Evolutionary conservation across 2,329 filamentous ascomycete genomes (phyloP).

Genomic region (Colletotrichum zoysiae): DNA sequence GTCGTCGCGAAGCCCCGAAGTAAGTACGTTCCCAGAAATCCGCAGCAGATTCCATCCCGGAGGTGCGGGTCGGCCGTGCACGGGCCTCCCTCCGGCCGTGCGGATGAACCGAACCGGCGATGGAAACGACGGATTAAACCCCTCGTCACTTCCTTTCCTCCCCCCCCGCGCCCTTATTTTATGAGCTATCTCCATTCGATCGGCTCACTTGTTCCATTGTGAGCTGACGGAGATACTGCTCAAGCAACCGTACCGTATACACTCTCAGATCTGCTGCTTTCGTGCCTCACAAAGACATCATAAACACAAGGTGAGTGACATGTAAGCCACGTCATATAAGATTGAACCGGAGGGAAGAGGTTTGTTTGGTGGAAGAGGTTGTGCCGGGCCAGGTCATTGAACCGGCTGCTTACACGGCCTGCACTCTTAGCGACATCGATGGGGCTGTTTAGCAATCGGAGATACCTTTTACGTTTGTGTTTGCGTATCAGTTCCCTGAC

Average conservation of each 20-base stretch:
- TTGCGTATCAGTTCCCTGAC: not conserved
- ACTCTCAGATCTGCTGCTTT: not conserved
- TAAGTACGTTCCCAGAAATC: conserved; percentile 42
- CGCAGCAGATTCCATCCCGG: conserved; percentile 42
- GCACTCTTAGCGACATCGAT: not conserved
- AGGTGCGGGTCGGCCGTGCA: conserved; percentile 37
- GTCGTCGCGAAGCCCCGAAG: conserved; percentile 27
- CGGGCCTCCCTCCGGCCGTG: conserved; percentile 38
- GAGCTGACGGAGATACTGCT: not conserved
- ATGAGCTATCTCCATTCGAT: not conserved
- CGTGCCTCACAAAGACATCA: not conserved
- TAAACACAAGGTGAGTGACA: conserved; percentile 12
- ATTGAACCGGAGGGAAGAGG: conserved; percentile 15
- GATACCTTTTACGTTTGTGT: not conserved
- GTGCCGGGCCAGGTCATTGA: conserved; percentile 1
- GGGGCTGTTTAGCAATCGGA: not conserved
- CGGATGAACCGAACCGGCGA: conserved; percentile 33
- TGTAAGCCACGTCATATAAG: conserved; percentile 21
- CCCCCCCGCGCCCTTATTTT: not conserved
- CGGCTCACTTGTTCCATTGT: not conserved
- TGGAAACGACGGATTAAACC: conserved; percentile 35
- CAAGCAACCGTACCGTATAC: not conserved
- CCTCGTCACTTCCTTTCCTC: conserved; percentile 15
- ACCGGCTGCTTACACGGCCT: not conserved
- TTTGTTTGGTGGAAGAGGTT: conserved; percentile 15